Conservation (phyloP, 2,329 filamentous ascomycete genomes). For the Colletotrichum karsti region DNA sequence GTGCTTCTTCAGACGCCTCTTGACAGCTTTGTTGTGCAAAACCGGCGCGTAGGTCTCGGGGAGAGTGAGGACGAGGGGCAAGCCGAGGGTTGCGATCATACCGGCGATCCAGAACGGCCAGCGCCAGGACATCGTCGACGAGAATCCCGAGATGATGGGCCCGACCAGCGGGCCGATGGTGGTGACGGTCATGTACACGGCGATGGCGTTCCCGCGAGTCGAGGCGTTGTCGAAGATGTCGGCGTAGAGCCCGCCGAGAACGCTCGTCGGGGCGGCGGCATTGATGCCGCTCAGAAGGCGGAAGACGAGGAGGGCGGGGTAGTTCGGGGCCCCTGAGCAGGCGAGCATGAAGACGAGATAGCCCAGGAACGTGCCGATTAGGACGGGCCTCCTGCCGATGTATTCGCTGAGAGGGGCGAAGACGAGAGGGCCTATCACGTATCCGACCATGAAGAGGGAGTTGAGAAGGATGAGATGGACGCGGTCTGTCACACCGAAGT, state of each 20-base stretch:
- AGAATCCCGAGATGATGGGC: slow-evolving; percentile 60
- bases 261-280: slow-evolving; percentile 43
- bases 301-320: slow-evolving; percentile 51
- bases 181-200: slow-evolving; percentile 44
- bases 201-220: slow-evolving; percentile 40
- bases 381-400: slow-evolving; percentile 41
- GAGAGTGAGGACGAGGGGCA: slow-evolving; percentile 44
- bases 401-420: slow-evolving; percentile 46
- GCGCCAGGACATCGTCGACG: slow-evolving; percentile 51
- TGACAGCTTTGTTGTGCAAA: slow-evolving; percentile 57
- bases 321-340: slow-evolving; percentile 51
- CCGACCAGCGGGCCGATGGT: slow-evolving; percentile 51
- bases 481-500: slow-evolving; percentile 36
- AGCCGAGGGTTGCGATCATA: slow-evolving; percentile 36
- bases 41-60: slow-evolving; percentile 60
- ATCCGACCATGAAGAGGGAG: slow-evolving; percentile 45
- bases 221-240: slow-evolving; percentile 43
- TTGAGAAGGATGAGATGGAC: slow-evolving; percentile 42
- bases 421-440: slow-evolving; percentile 43
- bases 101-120: slow-evolving; percentile 51
- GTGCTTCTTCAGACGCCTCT: slow-evolving; percentile 56
- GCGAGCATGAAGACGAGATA: slow-evolving; percentile 43
- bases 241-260: slow-evolving; percentile 42
- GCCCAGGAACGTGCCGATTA: slow-evolving; percentile 42
- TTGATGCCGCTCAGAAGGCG: slow-evolving; percentile 44